Conservation (phyloP, 352 stramenopile species). For the Poterioochromonas sp. region DNA sequence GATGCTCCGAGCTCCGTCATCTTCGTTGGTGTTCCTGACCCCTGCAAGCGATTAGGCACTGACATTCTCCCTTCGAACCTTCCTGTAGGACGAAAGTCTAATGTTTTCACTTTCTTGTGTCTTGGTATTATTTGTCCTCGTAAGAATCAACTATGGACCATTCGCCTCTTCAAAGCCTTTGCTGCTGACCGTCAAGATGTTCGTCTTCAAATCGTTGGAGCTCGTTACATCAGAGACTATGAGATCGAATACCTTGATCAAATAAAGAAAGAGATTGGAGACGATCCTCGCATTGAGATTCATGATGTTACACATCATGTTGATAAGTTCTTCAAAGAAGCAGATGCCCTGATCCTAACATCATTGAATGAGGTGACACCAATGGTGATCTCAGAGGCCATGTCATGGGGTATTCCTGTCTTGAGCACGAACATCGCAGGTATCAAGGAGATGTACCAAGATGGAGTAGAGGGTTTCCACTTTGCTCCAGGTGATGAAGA, state of each 20-base stretch:
- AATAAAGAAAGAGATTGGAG: constrained; percentile 22
- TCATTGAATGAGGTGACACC: constrained; percentile 31
- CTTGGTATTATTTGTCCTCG: constrained; percentile 32
- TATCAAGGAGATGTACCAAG: constrained; percentile 12
- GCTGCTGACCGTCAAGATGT: not conserved
- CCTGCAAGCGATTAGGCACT: not conserved
- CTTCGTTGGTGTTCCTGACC: constrained; percentile 31
- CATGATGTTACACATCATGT: constrained; percentile 28
- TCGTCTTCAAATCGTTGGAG: constrained; percentile 20
- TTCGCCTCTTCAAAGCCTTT: constrained; percentile 28
- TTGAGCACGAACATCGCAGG: constrained; percentile 18
- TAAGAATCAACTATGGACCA: constrained; percentile 33
- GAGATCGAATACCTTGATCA: constrained; percentile 30
- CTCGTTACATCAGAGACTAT: not conserved
- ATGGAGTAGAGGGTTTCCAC: constrained; percentile 2
- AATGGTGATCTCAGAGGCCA: constrained; percentile 10
- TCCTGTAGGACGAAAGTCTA: too few species aligned
- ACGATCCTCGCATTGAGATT: not conserved
- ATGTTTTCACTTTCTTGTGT: not conserved
- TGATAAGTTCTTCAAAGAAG: not conserved
- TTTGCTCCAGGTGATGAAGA: not conserved
- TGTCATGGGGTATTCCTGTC: constrained; percentile 9
- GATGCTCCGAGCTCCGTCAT: not conserved
- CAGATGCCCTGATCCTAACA: constrained; percentile 23
- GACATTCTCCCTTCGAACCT: not conserved